Conservation (phyloP, 768 basidiomycete genomes). For the Kwoniella mangroviensis region DNA sequence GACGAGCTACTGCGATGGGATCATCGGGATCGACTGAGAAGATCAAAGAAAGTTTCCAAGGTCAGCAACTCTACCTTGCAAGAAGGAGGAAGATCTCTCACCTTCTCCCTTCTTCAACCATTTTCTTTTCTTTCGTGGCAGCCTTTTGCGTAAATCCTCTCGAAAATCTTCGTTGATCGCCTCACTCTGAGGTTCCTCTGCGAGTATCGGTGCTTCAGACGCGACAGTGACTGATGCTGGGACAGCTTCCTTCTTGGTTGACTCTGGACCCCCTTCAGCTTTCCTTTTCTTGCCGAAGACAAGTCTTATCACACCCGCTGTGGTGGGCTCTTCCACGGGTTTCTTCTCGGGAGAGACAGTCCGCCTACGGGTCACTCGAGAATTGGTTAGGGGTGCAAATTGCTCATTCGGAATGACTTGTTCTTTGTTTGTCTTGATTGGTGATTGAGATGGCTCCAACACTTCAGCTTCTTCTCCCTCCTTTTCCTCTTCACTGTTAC, state of each 20-base stretch:
- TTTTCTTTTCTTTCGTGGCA: constrained; percentile 41
- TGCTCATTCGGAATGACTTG: not conserved
- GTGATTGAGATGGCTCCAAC: not conserved
- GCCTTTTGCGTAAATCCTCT: constrained; percentile 16
- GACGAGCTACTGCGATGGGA: constrained; percentile 40
- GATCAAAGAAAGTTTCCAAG: not conserved
- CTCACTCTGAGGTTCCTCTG: not conserved
- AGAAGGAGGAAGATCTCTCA: constrained; percentile 17
- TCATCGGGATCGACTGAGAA: constrained; percentile 50
- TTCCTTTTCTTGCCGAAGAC: constrained; percentile 24
- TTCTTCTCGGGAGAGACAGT: constrained; percentile 6
- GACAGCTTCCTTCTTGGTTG: constrained; percentile 7
- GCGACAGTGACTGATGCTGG: not conserved
- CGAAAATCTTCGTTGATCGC: not conserved
- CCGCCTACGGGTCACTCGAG: not conserved
- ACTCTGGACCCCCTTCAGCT: constrained; percentile 9
- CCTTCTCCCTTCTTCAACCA: constrained; percentile 44
- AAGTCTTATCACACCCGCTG: constrained; percentile 17
- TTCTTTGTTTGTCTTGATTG: not conserved
- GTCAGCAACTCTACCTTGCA: not conserved
- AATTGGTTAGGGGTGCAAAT: not conserved
- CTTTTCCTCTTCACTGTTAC: constrained; percentile 4
- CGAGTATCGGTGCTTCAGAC: not conserved
- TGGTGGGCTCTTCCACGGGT: not conserved
- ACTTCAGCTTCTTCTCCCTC: not conserved